Base-by-base conservation (phyloP, 345 rosid genomes). In the Barbarea vulgaris region DNA sequence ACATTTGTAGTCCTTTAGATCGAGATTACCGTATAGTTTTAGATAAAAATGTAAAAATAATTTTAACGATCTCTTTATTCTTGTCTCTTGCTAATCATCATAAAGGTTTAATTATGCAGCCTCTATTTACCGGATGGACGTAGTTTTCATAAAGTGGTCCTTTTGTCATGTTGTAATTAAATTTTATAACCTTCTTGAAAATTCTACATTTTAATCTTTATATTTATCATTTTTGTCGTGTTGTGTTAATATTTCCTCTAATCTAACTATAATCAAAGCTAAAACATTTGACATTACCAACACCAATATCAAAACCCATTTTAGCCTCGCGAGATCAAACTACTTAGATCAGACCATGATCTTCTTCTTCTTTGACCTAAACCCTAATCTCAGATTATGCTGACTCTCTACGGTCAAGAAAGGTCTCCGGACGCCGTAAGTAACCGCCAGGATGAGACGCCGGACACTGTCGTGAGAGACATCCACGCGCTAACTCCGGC, bases 401-500 rank as follows among this genome's bases (percentile, higher is more conserved):
- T 69, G 30, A 76, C 80, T 44, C 70, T 69, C 5, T 44, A 62
- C 55, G 33, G 28, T 46, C 74, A 44, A 62, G 70, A 69, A 42
- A 61, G 24, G 58, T 61, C 65, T 0, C 41, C 25, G 19, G 80
- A 69, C 25, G 9, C 14, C 8, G 4, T 1, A 25, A 60, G 74
- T 8, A 56, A 57, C 64, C 27, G n/a, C 54, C 27, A 42, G 3
- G 70, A 62, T 54, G 80, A 42, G 41, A 50, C 73, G 68, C 13
- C 75, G 52, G 80, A 76, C 50, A 31, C 75, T 15, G 33, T 25
- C 18, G 72, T 91, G 65, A 82, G 98, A 11, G 98, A 93, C 78
- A 88, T 91, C 85, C 90, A 93, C 68, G 91, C 91, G 12, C 60
- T 89, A 64, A 76, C 86, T 53, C 94, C 97, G 1, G 15, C 50